A percentile compares a stretch with the other conserved stretches of the same genome.
Evolutionary conservation across 2,329 filamentous ascomycete species (phyloP).

Genomic region (Pseudophaeomoniella oleicola): DNA sequence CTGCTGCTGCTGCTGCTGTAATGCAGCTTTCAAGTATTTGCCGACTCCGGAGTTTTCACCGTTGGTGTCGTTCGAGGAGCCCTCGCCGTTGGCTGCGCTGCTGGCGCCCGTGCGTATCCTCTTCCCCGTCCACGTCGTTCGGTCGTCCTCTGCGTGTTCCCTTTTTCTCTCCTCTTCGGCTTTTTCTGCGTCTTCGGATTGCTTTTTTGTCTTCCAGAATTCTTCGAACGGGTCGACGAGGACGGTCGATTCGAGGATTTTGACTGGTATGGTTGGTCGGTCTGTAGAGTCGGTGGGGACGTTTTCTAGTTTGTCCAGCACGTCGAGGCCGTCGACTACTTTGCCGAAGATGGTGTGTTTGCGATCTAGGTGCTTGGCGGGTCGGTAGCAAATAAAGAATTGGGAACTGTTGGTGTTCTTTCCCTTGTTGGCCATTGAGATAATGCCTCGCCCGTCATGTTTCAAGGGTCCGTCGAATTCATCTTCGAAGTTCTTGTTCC

Average conservation of each 20-base stretch:
- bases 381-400: constrained; percentile 85
- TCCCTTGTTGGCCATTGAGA: constrained; percentile 97
- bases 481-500: constrained; percentile 79
- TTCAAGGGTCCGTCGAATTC: constrained; percentile 80
- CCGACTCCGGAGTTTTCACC: constrained; percentile 45
- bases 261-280: constrained; percentile 61
- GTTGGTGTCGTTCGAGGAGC: constrained; percentile 25
- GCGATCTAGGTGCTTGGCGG: constrained; percentile 70
- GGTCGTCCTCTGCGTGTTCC: constrained; percentile 54
- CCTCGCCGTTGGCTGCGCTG: constrained; percentile 48
- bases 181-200: constrained; percentile 43
- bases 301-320: constrained; percentile 62
- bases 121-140: constrained; percentile 93
- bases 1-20: constrained; percentile 23
- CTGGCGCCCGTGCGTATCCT: constrained; percentile 57
- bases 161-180: constrained; percentile 11
- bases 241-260: constrained; percentile 69
- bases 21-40: constrained; percentile 63
- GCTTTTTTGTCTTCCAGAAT: constrained; percentile 61
- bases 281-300: constrained; percentile 61
- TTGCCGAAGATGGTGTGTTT: constrained; percentile 96
- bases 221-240: constrained; percentile 94
- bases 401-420: constrained; percentile 95
- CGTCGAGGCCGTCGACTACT: constrained; percentile 61
- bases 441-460: constrained; percentile 65